A percentile compares a stretch with the other conserved stretches of the same genome.
These are phyloP conservation scores for Pythium graminicola DNA, from an alignment of 352 stramenopile species.

Conservation along the genomic window DNA sequence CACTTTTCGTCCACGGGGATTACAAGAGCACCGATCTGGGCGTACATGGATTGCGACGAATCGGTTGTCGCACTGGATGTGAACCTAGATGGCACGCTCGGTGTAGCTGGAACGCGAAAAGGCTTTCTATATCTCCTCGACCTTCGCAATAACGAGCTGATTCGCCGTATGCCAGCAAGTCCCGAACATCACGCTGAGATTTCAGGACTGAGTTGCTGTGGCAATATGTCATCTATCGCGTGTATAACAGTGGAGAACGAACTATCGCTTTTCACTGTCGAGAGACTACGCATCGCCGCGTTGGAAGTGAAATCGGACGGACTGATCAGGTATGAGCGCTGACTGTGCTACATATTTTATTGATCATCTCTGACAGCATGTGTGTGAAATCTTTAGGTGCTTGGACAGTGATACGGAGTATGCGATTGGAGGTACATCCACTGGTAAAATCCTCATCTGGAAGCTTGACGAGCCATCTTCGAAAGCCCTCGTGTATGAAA, in stretches of 20 bases:
- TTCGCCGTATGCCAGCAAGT: conserved; percentile 53
- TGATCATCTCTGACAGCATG: neutral
- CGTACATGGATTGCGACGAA: conserved; percentile 76
- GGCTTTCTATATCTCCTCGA: conserved; percentile 75
- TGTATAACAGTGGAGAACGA: conserved; percentile 70
- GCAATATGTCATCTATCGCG: conserved; percentile 39
- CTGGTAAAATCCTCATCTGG: conserved; percentile 75
- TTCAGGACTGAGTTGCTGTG: conserved; percentile 57
- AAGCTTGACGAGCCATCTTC: conserved; percentile 68
- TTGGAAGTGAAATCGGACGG: conserved; percentile 58
- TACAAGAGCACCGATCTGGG: conserved; percentile 47
- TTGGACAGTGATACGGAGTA: conserved; percentile 78
- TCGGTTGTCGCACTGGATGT: conserved; percentile 61
- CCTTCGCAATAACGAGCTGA: conserved; percentile 53
- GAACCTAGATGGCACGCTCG: conserved; percentile 51
- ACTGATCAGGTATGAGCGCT: conserved; percentile 39
- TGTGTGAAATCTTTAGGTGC: conserved; percentile 29
- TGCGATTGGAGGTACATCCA: conserved; percentile 63
- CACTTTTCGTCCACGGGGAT: conserved; percentile 67
- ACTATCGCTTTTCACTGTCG: conserved; percentile 54
- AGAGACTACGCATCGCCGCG: conserved; percentile 49
- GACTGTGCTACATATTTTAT: too few relatives aligned
- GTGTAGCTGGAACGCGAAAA: conserved; percentile 54
- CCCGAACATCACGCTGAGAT: conserved; percentile 51
- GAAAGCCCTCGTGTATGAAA: conserved; percentile 62